These are phyloP conservation scores for Phytopythium helicoides DNA, from an alignment of 352 stramenopile genomes.

Conservation along the genomic window DNA sequence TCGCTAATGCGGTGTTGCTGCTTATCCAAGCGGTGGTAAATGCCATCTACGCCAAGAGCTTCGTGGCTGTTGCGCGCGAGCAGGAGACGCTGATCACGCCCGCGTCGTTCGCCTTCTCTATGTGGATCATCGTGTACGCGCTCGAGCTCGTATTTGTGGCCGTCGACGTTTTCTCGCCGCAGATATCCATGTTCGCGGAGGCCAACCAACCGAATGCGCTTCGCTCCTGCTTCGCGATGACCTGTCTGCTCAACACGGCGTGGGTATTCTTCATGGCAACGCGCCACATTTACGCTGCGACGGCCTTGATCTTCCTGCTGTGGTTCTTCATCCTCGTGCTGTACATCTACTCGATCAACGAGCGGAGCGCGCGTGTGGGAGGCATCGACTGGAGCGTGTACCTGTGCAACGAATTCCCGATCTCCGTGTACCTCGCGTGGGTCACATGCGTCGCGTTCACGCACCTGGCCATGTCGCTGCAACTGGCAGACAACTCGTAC, in stretches of 20 bases:
- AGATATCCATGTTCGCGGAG: conserved; percentile 70
- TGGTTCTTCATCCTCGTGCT: conserved; percentile 74
- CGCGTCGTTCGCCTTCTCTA: conserved; percentile 49
- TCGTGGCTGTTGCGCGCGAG: conserved; percentile 43
- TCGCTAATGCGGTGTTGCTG: conserved; percentile 62
- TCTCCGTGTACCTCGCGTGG: conserved; percentile 80
- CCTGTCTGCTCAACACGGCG: conserved; percentile 61
- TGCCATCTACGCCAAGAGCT: conserved; percentile 55
- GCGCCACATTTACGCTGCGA: conserved; percentile 51
- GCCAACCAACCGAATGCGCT: conserved; percentile 62
- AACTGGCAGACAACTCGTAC: conserved; percentile 47
- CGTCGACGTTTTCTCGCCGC: conserved; percentile 62
- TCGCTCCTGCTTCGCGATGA: conserved; percentile 57
- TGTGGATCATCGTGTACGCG: conserved; percentile 73
- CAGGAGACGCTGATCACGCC: conserved; percentile 77
- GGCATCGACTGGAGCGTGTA: conserved; percentile 68
- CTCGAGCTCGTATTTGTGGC: conserved; percentile 59
- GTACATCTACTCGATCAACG: conserved; percentile 80
- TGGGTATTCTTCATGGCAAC: conserved; percentile 66
- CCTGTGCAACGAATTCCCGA: conserved; percentile 69
- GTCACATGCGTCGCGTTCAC: conserved; percentile 67
- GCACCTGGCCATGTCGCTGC: conserved; percentile 65
- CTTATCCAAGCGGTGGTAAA: conserved; percentile 62
- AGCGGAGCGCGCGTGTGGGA: conserved; percentile 38
- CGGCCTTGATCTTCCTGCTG: conserved; percentile 59